Conservation (phyloP, 2,329 filamentous ascomycete species). For the Trichoderma atrobrunneum region DNA sequence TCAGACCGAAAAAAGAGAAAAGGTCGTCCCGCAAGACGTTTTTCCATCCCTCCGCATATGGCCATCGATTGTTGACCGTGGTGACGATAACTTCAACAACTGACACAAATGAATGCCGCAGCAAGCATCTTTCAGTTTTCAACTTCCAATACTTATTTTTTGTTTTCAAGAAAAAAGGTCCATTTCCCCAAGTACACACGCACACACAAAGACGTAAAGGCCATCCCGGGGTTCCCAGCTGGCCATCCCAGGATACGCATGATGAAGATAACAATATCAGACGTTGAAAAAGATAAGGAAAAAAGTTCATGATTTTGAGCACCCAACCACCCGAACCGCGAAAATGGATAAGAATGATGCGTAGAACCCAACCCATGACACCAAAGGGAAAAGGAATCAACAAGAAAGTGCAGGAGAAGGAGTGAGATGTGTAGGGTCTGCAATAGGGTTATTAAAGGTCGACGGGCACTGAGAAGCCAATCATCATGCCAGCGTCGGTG, state of each 20-base stretch:
- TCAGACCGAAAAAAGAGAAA: slow-evolving; percentile 17
- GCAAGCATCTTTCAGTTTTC: background rate
- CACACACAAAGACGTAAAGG: background rate
- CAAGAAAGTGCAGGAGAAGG: background rate
- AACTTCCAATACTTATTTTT: slow-evolving; percentile 5
- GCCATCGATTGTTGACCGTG: background rate
- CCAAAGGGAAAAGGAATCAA: slow-evolving; percentile 3
- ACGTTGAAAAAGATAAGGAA: background rate
- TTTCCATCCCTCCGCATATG: background rate
- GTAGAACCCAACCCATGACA: slow-evolving; percentile 15
- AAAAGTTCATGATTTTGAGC: slow-evolving; percentile 20
- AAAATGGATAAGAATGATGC: slow-evolving; percentile 9
- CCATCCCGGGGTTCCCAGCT: background rate
- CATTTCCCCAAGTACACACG: background rate
- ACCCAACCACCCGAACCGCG: slow-evolving; percentile 11
- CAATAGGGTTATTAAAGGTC: slow-evolving; percentile 32
- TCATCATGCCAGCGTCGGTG: slow-evolving; percentile 24
- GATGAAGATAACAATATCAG: background rate
- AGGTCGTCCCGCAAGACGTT: background rate
- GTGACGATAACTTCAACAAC: background rate
- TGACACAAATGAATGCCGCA: background rate
- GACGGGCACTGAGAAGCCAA: slow-evolving; percentile 27
- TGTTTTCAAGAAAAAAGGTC: background rate
- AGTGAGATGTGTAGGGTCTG: slow-evolving; percentile 14
- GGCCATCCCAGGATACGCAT: slow-evolving; percentile 3